These are phyloP conservation scores for Alternaria angustiovoidea DNA, from an alignment of 2,329 filamentous ascomycete genomes.

Conservation along the genomic window DNA sequence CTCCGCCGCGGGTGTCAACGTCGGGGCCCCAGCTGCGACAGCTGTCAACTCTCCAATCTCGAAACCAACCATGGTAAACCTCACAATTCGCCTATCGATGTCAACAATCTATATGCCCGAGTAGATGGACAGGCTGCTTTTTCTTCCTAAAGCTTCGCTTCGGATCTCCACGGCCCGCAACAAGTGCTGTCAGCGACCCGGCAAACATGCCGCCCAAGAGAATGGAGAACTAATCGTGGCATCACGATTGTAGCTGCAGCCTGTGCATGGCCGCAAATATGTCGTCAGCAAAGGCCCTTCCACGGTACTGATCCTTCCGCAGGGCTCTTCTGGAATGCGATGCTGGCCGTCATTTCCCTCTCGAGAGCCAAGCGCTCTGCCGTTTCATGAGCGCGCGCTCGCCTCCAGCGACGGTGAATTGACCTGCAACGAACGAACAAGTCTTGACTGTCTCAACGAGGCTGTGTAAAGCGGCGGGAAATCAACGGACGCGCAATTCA, in stretches of 20 bases:
- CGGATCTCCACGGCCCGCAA: conserved; percentile 13
- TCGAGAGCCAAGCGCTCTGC: neutral
- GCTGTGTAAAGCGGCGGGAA: conserved; percentile 12
- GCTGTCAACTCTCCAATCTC: conserved; percentile 5
- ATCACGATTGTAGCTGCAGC: neutral
- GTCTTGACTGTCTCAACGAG: conserved; percentile 12
- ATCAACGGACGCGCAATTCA: conserved; percentile 17
- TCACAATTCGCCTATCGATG: neutral
- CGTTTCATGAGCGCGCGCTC: neutral
- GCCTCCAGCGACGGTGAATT: conserved; percentile 1
- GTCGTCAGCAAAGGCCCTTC: neutral
- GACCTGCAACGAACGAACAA: neutral
- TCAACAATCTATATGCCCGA: neutral
- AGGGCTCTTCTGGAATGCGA: conserved; percentile 1
- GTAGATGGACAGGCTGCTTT: neutral
- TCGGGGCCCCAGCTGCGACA: conserved; percentile 5
- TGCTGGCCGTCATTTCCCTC: conserved; percentile 6
- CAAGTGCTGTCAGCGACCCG: neutral
- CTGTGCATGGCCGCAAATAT: conserved; percentile 1
- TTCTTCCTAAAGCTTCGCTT: neutral
- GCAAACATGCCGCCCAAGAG: neutral
- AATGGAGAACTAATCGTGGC: neutral
- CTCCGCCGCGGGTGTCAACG: neutral
- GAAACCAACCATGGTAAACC: neutral
- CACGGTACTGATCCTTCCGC: conserved; percentile 1